These are phyloP conservation scores for Telfairia occidentalis DNA, from an alignment of 331 rosid genomes.

Conservation along the genomic window DNA sequence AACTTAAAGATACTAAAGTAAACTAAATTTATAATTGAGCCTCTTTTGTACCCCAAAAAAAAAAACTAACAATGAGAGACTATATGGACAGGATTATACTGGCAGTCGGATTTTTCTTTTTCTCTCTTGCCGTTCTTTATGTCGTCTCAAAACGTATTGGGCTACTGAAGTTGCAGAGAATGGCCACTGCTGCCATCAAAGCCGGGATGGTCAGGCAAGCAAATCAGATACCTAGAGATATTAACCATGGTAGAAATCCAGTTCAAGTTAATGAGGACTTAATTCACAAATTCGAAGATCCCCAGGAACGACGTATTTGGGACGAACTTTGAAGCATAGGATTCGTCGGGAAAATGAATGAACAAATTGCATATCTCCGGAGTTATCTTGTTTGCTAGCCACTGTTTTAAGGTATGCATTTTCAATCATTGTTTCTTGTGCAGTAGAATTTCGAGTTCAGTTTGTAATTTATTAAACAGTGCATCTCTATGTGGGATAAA, in stretches of 20 bases:
- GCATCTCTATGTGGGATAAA: background rate
- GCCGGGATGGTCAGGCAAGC: slow-evolving; percentile 59
- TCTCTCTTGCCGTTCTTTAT: slow-evolving; percentile 67
- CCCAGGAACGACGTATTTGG: slow-evolving; percentile 37
- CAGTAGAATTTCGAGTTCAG: background rate
- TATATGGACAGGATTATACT: slow-evolving; percentile 52
- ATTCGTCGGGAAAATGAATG: background rate
- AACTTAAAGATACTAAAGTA: background rate
- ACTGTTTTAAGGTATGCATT: background rate
- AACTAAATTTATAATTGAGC: background rate
- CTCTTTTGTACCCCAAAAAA: background rate
- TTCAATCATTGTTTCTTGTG: background rate
- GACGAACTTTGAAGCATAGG: slow-evolving; percentile 44
- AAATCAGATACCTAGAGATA: slow-evolving; percentile 33
- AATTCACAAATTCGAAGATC: slow-evolving; percentile 27
- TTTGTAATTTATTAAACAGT: background rate
- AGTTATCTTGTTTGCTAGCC: background rate
- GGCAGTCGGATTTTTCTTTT: slow-evolving; percentile 51
- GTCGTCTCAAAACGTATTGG: slow-evolving; percentile 80
- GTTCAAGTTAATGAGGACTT: slow-evolving; percentile 27
- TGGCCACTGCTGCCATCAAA: slow-evolving; percentile 65
- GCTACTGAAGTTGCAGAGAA: slow-evolving; percentile 45
- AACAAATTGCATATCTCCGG: background rate
- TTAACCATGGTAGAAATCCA: slow-evolving; percentile 33
- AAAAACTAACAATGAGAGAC: slow-evolving; percentile 11